Evolutionary conservation across 768 basidiomycete genomes (phyloP).

Genomic region (Amanita molliuscula): DNA sequence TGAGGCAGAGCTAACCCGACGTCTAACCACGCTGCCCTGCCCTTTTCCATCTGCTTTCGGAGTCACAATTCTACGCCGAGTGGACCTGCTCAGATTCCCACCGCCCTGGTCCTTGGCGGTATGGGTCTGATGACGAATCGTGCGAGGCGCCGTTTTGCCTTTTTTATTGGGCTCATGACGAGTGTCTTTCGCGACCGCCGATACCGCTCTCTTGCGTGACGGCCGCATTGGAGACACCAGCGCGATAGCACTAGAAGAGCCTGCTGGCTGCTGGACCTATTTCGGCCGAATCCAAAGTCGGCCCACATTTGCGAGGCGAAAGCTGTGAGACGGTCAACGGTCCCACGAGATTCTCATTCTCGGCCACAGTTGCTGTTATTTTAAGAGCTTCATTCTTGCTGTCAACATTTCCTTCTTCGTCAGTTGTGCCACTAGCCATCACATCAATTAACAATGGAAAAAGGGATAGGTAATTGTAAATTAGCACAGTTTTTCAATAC

Average conservation of each 20-base stretch:
- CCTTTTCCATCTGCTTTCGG: neutral
- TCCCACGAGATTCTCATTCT: conserved; percentile 4
- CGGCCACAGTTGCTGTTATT: neutral
- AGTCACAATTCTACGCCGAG: neutral
- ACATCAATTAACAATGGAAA: neutral
- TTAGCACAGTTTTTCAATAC: neutral
- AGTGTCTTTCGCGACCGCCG: conserved; percentile 13
- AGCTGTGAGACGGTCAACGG: conserved; percentile 40
- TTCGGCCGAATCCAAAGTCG: conserved; percentile 3
- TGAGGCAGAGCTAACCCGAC: conserved; percentile 3
- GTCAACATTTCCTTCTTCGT: neutral
- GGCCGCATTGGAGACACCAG: conserved; percentile 29
- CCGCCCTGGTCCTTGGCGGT: neutral
- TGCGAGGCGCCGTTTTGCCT: conserved; percentile 13
- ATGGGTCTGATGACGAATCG: conserved; percentile 4
- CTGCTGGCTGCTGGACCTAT: conserved; percentile 2
- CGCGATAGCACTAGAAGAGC: conserved; percentile 8
- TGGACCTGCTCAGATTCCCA: neutral
- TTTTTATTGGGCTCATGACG: conserved; percentile 17
- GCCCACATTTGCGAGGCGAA: conserved; percentile 27
- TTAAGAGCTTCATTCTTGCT: neutral
- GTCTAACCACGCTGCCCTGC: neutral
- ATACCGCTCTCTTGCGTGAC: conserved; percentile 37
- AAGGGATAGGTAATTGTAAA: neutral
- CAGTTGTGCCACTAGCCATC: neutral